Evolutionary conservation across 2,329 filamentous ascomycete genomes (phyloP).

Genomic region (Shiraia bambusicola): DNA sequence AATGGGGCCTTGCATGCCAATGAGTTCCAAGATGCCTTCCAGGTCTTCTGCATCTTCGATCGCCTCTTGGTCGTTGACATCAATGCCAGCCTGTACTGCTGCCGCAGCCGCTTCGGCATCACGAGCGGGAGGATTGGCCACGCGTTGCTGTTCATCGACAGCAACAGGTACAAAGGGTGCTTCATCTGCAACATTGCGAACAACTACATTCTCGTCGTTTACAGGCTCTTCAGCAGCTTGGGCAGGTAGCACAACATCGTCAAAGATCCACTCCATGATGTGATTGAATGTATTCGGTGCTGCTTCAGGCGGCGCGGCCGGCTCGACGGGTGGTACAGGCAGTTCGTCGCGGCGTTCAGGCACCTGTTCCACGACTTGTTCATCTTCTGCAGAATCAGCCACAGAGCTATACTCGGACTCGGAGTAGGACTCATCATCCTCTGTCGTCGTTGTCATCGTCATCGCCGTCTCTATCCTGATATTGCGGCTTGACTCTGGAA

Average conservation of each 20-base stretch:
- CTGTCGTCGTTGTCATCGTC: not conserved
- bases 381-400: constrained; percentile 1
- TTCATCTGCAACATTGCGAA: constrained; percentile 61
- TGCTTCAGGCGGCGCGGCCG: constrained; percentile 13
- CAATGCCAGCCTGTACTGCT: constrained; percentile 67
- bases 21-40: constrained; percentile 91
- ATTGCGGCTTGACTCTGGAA: too few relatives aligned
- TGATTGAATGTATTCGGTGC: constrained; percentile 29
- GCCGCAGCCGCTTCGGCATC: constrained; percentile 64
- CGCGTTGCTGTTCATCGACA: constrained; percentile 39
- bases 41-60: constrained; percentile 88
- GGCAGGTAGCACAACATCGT: constrained; percentile 44
- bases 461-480: not conserved
- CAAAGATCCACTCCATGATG: constrained; percentile 52
- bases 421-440: constrained; percentile 6
- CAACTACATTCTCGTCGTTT: constrained; percentile 59
- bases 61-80: constrained; percentile 67
- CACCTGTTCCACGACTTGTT: constrained; percentile 2
- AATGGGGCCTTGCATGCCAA: constrained; percentile 93
- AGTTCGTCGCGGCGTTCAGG: constrained; percentile 1
- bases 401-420: constrained; percentile 3
- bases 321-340: constrained; percentile 3
- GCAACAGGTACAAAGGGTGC: constrained; percentile 60
- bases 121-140: constrained; percentile 35
- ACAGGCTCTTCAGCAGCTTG: constrained; percentile 29